Conservation (phyloP, 1,284 basidiomycete species). For the Kalmanozyma brasiliensis region DNA sequence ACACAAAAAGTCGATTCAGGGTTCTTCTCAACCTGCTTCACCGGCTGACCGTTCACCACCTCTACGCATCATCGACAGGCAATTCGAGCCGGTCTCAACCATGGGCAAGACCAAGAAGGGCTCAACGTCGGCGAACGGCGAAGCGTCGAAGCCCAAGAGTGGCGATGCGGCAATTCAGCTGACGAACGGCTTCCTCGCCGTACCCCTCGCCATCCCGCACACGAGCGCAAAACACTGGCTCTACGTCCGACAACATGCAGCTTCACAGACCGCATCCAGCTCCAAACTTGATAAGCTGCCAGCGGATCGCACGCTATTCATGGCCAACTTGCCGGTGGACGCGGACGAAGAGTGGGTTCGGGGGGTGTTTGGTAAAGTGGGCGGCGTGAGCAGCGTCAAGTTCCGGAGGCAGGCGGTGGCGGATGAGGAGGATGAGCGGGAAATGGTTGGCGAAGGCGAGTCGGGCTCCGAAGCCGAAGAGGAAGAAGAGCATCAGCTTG, state of each 20-base stretch:
- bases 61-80: neutral
- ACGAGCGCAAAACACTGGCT: conserved; percentile 28
- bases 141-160: neutral
- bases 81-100: too few species aligned
- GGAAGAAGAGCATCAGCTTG: conserved; percentile 14
- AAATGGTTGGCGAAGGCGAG: conserved; percentile 26
- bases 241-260: conserved; percentile 30
- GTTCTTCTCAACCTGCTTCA: neutral
- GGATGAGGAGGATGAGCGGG: conserved; percentile 44
- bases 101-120: conserved; percentile 17
- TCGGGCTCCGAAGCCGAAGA: conserved; percentile 19
- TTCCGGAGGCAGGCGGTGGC: conserved; percentile 26
- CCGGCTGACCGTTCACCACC: neutral
- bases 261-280: conserved; percentile 3
- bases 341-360: conserved; percentile 52
- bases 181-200: conserved; percentile 31
- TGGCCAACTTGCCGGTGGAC: conserved; percentile 63
- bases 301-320: conserved; percentile 58
- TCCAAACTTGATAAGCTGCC: conserved; percentile 25
- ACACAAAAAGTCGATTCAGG: neutral
- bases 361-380: conserved; percentile 55
- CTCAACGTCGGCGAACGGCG: neutral
- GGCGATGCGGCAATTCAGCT: conserved; percentile 10
- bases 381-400: conserved; percentile 45
- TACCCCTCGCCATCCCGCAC: conserved; percentile 17